Conservation (phyloP, 2,329 filamentous ascomycete species). For the Aotearoamyces nothofagi region DNA sequence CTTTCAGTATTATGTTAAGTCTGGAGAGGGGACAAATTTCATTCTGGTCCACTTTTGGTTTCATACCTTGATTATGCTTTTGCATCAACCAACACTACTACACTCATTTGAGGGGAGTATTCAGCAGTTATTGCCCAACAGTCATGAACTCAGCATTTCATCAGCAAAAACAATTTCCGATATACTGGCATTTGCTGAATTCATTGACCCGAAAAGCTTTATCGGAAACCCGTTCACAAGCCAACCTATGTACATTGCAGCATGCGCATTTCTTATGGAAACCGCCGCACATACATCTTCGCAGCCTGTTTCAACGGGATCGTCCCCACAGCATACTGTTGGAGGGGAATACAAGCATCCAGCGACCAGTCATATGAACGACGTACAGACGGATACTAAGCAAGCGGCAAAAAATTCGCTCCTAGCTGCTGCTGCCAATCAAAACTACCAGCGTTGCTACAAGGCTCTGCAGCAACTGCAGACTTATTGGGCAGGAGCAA, state of each 20-base stretch:
- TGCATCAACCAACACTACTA: constrained; percentile 71
- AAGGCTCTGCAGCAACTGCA: constrained; percentile 67
- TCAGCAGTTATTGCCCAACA: constrained; percentile 63
- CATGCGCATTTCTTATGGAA: constrained; percentile 78
- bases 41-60: constrained; percentile 75
- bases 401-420: constrained; percentile 52
- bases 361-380: constrained; percentile 12
- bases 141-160: constrained; percentile 43
- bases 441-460: constrained; percentile 76
- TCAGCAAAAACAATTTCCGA: constrained; percentile 77
- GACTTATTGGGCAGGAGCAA: constrained; percentile 68
- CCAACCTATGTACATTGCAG: constrained; percentile 83
- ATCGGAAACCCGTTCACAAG: constrained; percentile 81
- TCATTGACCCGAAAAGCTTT: constrained; percentile 75
- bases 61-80: constrained; percentile 68
- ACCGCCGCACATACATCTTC: constrained; percentile 56
- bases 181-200: constrained; percentile 71
- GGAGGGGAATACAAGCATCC: constrained; percentile 6
- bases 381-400: constrained; percentile 13
- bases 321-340: constrained; percentile 9
- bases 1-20: constrained; percentile 71
- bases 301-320: constrained; percentile 44
- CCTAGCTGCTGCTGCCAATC: constrained; percentile 65
- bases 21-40: constrained; percentile 73
- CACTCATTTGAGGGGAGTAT: constrained; percentile 59